These are phyloP conservation scores for Rhizopogon vulgaris DNA, from an alignment of 768 basidiomycete genomes.

Conservation along the genomic window DNA sequence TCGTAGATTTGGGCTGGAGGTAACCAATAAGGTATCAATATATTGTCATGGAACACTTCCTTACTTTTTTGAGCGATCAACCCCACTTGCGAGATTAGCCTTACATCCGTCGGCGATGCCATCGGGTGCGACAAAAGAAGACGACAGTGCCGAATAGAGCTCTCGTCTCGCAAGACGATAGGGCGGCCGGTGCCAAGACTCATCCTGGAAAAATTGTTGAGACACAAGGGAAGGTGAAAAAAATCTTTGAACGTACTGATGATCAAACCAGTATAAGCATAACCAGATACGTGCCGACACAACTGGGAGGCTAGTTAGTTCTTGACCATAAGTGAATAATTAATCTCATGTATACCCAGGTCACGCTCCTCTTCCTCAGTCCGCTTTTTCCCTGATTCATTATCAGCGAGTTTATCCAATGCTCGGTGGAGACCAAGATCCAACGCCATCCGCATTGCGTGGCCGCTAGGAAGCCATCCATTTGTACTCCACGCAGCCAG, in stretches of 20 bases:
- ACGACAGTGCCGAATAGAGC: conserved; percentile 79
- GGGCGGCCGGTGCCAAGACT: conserved; percentile 89
- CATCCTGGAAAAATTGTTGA: conserved; percentile 48
- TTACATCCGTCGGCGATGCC: conserved; percentile 85
- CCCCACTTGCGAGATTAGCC: conserved; percentile 83
- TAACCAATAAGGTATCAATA: conserved; percentile 2
- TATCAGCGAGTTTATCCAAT: conserved; percentile 83
- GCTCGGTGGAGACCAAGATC: conserved; percentile 92
- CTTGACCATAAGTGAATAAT: not conserved
- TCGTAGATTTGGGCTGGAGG: conserved; percentile 85
- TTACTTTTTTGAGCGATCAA: conserved; percentile 87
- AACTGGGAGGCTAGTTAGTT: conserved; percentile 38
- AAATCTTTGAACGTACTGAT: conserved; percentile 55
- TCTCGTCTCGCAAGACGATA: conserved; percentile 84
- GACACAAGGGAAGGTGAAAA: not conserved
- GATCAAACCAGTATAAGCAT: conserved; percentile 94
- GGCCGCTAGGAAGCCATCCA: conserved; percentile 92
- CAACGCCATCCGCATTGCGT: conserved; percentile 93
- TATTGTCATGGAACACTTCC: conserved; percentile 14
- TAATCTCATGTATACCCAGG: conserved; percentile 46
- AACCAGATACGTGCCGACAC: conserved; percentile 93
- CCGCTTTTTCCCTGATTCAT: conserved; percentile 46
- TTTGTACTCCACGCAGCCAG: conserved; percentile 92
- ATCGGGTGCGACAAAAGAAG: conserved; percentile 78
- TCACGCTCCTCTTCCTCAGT: conserved; percentile 83